Percentiles rank a stretch among this genome's conserved stretches.
Evolutionary conservation across 2,329 filamentous ascomycete species (phyloP).

Genomic region (Clonostachys rhizophaga): DNA sequence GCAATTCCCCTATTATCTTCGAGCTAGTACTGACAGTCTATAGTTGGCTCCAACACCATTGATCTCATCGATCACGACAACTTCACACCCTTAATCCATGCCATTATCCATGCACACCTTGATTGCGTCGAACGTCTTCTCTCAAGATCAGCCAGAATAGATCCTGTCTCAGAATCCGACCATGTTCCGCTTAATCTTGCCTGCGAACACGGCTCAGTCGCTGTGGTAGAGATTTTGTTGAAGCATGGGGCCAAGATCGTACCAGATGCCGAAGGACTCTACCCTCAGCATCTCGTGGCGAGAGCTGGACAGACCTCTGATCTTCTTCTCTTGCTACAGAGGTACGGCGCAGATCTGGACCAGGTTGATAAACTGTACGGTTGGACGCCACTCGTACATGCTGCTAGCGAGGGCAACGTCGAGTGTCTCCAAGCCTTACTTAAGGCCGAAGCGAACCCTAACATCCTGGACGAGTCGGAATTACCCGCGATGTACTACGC

Average conservation of each 20-base stretch:
- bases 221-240: conserved; percentile 80
- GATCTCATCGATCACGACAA: conserved; percentile 93
- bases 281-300: conserved; percentile 94
- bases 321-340: conserved; percentile 73
- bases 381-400: conserved; percentile 95
- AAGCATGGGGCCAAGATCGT: conserved; percentile 76
- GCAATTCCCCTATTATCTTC: neutral
- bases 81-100: conserved; percentile 92
- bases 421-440: conserved; percentile 80
- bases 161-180: conserved; percentile 80
- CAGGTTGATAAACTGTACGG: conserved; percentile 94
- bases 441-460: conserved; percentile 71
- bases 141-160: conserved; percentile 73
- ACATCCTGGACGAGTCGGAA: conserved; percentile 84
- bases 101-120: conserved; percentile 83
- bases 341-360: conserved; percentile 84
- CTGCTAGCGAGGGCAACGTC: conserved; percentile 92
- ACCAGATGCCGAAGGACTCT: conserved; percentile 94
- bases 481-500: conserved; percentile 97
- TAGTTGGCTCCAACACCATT: conserved; percentile 69
- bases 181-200: conserved; percentile 93
- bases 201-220: conserved; percentile 85
- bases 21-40: neutral
- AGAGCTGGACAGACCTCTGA: conserved; percentile 79
- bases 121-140: conserved; percentile 78